A percentile compares a stretch with the other conserved stretches of the same genome.
phyloP scores from a whole-genome alignment of 768 basidiomycete genomes.

The Leucocoprinus leucothites region DNA sequence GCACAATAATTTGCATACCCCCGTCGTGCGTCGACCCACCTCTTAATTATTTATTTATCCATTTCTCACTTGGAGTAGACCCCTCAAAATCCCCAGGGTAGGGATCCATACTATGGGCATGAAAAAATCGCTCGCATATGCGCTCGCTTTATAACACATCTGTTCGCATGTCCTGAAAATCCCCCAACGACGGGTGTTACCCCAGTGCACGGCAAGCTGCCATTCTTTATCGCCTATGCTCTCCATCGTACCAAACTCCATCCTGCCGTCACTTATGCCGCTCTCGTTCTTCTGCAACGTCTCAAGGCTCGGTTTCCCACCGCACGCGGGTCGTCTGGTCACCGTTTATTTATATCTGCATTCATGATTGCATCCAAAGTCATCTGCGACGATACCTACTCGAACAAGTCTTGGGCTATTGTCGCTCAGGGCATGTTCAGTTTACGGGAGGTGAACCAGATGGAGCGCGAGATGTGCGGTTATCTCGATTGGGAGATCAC shows the following conservation, averaged over 20 bases:
- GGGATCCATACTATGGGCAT: constrained; percentile 75
- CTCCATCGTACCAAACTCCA: constrained; percentile 81
- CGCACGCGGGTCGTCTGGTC: constrained; percentile 85
- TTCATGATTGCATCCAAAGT: constrained; percentile 93
- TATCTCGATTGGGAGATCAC: constrained; percentile 93
- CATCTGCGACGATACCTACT: constrained; percentile 93
- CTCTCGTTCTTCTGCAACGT: constrained; percentile 67
- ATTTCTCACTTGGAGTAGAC: constrained; percentile 15
- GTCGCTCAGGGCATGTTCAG: constrained; percentile 87
- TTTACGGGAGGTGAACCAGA: constrained; percentile 90
- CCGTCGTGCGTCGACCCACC: constrained; percentile 5
- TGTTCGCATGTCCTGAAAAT: constrained; percentile 84
- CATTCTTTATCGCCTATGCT: constrained; percentile 83
- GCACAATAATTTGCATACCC: constrained; percentile 9
- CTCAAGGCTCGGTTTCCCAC: constrained; percentile 92
- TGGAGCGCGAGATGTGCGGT: constrained; percentile 91
- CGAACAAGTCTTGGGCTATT: constrained; percentile 90
- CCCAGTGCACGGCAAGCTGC: constrained; percentile 58
- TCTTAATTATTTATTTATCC: constrained; percentile 6
- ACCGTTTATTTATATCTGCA: constrained; percentile 86
- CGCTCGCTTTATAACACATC: constrained; percentile 77
- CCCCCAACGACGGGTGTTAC: constrained; percentile 49
- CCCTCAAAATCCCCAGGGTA: constrained; percentile 22
- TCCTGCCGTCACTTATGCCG: constrained; percentile 65
- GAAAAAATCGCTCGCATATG: constrained; percentile 67